Conservation (phyloP, 78 protist species). For the Dictyostelium purpureum region DNA sequence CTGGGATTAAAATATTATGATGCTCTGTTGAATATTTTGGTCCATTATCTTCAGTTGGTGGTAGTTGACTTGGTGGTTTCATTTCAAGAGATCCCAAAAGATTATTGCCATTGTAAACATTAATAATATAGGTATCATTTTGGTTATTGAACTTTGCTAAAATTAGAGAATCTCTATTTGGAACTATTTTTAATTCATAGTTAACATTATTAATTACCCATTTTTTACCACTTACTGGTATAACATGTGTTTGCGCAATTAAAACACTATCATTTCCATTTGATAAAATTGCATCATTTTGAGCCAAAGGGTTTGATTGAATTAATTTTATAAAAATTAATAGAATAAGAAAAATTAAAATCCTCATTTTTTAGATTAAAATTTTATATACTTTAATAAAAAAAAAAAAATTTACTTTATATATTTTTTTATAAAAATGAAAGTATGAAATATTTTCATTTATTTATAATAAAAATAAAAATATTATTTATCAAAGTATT, state of each 20-base stretch:
- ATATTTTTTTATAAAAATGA: too few species aligned
- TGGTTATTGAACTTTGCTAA: constrained; percentile 8
- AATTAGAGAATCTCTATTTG: constrained; percentile 7
- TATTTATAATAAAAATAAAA: too few species aligned
- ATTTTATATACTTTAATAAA: too few species aligned
- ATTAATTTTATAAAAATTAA: too few species aligned
- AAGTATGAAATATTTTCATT: too few species aligned
- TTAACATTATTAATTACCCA: neutral
- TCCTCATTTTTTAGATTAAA: too few species aligned
- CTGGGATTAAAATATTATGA: neutral
- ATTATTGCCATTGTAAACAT: neutral
- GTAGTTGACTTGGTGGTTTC: neutral
- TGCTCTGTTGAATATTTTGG: neutral
- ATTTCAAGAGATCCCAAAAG: neutral
- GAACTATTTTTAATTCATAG: neutral
- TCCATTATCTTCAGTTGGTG: constrained; percentile 38
- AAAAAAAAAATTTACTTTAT: too few species aligned
- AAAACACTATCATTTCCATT: too few species aligned
- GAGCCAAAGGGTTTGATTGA: too few species aligned
- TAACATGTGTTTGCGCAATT: constrained; percentile 38
- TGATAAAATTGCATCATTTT: too few species aligned
- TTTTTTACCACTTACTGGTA: constrained; percentile 7
- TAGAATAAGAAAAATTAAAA: too few species aligned
- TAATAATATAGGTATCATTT: neutral
- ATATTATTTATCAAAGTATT: too few species aligned